Base-by-base conservation (phyloP, 495 filamentous ascomycete genomes). In the Penicillium chermesinum region DNA sequence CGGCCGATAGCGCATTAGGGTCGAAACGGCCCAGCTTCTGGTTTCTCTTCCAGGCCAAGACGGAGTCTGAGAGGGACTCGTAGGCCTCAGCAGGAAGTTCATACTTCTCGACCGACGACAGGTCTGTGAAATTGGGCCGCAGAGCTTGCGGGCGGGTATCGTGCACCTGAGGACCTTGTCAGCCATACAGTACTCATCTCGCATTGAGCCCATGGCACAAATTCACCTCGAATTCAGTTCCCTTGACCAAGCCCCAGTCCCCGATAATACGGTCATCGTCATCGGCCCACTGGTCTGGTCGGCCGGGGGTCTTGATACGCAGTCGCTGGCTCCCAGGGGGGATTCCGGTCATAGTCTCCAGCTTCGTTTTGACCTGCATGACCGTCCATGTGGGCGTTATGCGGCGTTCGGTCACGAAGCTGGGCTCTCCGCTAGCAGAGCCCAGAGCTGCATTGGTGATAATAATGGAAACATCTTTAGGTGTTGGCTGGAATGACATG, bases 11-110 rank as follows among this genome's bases (percentile, higher is more conserved):
- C 5, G 90, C 87, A 55, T 79, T 77, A 2, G 93, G 93, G 62
- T 96, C 90, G 68, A 98, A 98, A 21, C 93, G 89, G 32, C 93
- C 93, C 17, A 98, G 78, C 57, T 95, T 88, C 56, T 95, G 83
- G 16, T 82, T 76, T 67, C 86, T 88, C 73, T 98, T 98, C 88
- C 88, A 96, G 8, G 89, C 87, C 34, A 95, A 77, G 13, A 98
- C 93, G 18, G 85, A 90, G 69, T 95, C 86, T 19, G 82, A 70
- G 46, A 88, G 88, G 45, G 80, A 79, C 58, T 87, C 87, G 71
- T 98, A 98, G 46, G 88, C 83, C 15, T 84, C 79, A 21, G 76
- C 69, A 15, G 90, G 88, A 66, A 98, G 82, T 48, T 81, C 79
- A 60, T 89, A 96, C 65, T 96, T 97, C 17, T 86, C 80, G 10